These are phyloP conservation scores for Xanthoconium purpureum DNA, from an alignment of 768 basidiomycete genomes.

Conservation along the genomic window DNA sequence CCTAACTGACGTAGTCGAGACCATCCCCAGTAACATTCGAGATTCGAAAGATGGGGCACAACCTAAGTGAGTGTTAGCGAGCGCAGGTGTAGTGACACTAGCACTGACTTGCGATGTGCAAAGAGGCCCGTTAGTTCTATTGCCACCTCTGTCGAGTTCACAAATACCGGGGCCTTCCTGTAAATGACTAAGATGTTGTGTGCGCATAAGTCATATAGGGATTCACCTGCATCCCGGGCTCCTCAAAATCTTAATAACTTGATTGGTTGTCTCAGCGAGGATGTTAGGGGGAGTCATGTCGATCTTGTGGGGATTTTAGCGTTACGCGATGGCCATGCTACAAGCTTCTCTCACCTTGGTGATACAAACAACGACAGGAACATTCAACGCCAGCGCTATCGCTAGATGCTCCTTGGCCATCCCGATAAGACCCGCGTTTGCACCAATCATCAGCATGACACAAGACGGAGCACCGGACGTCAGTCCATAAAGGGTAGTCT, in stretches of 20 bases:
- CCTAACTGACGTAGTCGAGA: slow-evolving; percentile 61
- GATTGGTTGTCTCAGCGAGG: slow-evolving; percentile 86
- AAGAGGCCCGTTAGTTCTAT: slow-evolving; percentile 76
- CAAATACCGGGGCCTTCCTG: slow-evolving; percentile 81
- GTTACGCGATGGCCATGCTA: background rate
- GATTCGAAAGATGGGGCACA: slow-evolving; percentile 88
- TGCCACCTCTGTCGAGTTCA: slow-evolving; percentile 77
- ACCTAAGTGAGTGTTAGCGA: slow-evolving; percentile 39
- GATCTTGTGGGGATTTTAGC: slow-evolving; percentile 43
- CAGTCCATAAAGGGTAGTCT: slow-evolving; percentile 92
- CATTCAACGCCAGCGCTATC: slow-evolving; percentile 87
- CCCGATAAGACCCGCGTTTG: slow-evolving; percentile 86
- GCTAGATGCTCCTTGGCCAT: slow-evolving; percentile 98
- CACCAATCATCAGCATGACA: slow-evolving; percentile 91
- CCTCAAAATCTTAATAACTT: slow-evolving; percentile 87
- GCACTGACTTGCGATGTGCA: slow-evolving; percentile 62
- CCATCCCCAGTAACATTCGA: slow-evolving; percentile 97
- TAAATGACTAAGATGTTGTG: background rate
- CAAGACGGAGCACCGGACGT: slow-evolving; percentile 93
- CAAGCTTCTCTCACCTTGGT: slow-evolving; percentile 64
- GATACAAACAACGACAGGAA: slow-evolving; percentile 90
- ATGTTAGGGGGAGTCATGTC: slow-evolving; percentile 97
- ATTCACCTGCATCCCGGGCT: slow-evolving; percentile 88
- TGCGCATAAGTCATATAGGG: background rate
- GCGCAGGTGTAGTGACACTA: background rate